Base-by-base conservation (phyloP, 768 basidiomycete species). In the Clavulina sp. region DNA sequence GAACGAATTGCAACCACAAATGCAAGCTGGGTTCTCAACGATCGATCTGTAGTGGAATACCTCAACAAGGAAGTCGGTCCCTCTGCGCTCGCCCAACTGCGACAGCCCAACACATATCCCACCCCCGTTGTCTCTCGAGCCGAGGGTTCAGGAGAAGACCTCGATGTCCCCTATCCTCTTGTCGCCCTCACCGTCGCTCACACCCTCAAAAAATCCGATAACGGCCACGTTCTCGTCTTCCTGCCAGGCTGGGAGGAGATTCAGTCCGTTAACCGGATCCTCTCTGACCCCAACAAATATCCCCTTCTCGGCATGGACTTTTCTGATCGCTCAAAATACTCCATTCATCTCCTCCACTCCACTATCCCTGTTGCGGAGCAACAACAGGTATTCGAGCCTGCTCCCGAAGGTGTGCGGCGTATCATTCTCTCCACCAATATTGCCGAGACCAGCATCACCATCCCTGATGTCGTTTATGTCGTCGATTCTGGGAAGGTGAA, bases 201-300 rank as follows among this genome's bases (percentile, higher is more conserved):
- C 63, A 82, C 88, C 44, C 65, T 95, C 36, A 69, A 74, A 48
- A 69, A 68, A 36, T 80, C 89, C 0, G 70, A 80, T 32, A 81
- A 83, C 23, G 91, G 91, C 2, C 87, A 92, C 60, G 80, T 89
- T 41, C 73, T 93, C 44, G 86, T 91, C 21, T 93, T 95, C 70
- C 65, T 91, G 6, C 84, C 87, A n/a, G 88, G 88, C 23, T 86
- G 84, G 82, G 87, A 93, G 24, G 89, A 93, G 59, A 95, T 97
- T 49, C 70, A 72, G 48, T 68, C 73, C 4, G 77, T 86, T 9
- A 78, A 86, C 56, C 73, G 76, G 53, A 65, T 72, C 23, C 68
- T 92, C n/a, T 64, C 70, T 47, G 67, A 70, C 9, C 70, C 72
- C 0, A 58, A 62, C 3, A 69, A 70, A 16, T 69, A 70, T 24